Evolutionary conservation across 2,329 filamentous ascomycete genomes (phyloP), one percentile per base, ranked within the genome.

Genomic region (Akanthomyces uredinophilus): DNA sequence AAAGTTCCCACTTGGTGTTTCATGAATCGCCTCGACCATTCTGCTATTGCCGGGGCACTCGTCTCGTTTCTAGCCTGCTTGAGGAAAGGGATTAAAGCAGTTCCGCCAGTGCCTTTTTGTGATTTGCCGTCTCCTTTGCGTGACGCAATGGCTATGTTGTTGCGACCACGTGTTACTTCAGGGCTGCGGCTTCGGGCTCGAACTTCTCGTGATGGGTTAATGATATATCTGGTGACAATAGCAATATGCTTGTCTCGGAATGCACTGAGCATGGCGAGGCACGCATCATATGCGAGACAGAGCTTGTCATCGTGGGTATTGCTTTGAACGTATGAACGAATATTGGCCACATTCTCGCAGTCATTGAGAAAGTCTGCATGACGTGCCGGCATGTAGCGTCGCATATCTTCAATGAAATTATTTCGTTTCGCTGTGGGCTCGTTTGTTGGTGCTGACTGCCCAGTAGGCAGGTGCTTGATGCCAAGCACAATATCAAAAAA

Each of bases 1-100:
- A 81, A 78, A 18, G 77, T 72, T 66, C 76, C 76, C 24, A 78
- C 74, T 70, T 81, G 77, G 43, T 81, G 76, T 68, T 77, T 82
- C 81, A 86, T 84, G 68, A 86, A 85, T 20, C 78, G 75, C 66
- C 73, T 79, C 0, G 84, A 81, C 86, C 86, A 88, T 57, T 80
- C 77, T 68, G 85, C 82, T 43, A 98, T 88, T 1, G 93, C 92
- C 1, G 92, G 92, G 74, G 98, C 94, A 18, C 91, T 91, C 0
- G 95, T 99, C 80, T 99, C 95, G 70, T 99, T 93, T 32, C 95
- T 84, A 5, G 95, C 95, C 76, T 99, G 95, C 76, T 98, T 97
- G 64, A 99, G 79, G 76, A 99, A 99, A 0, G 94, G 91, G 61
- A 99, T 97, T 62, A 99, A 79, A 0, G 93, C 91, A 0, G 95